Evolutionary conservation across 2,329 filamentous ascomycete species (phyloP).

Genomic region (Diaporthe sp.): DNA sequence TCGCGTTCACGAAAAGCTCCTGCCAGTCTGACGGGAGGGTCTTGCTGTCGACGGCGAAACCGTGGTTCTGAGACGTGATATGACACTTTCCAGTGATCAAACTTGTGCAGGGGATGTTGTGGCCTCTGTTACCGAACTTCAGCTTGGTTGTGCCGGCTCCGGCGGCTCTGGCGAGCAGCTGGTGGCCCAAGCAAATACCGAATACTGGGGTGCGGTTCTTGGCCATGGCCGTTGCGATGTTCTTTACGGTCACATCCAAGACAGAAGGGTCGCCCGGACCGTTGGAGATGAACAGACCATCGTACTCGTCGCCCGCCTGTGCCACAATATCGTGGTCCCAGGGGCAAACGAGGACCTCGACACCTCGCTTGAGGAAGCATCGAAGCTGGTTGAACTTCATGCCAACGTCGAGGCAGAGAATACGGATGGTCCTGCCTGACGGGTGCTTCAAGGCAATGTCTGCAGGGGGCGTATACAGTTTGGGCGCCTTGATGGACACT

Average conservation of each 20-base stretch:
- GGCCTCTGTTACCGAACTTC: conserved; percentile 99
- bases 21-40: conserved; percentile 86
- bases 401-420: conserved; percentile 95
- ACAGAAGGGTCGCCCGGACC: conserved; percentile 95
- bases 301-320: conserved; percentile 85
- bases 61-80: conserved; percentile 99
- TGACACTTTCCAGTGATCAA: conserved; percentile 96
- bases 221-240: conserved; percentile 82
- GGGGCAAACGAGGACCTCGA: conserved; percentile 94
- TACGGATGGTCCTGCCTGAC: conserved; percentile 86
- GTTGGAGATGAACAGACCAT: conserved; percentile 98
- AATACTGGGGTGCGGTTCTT: conserved; percentile 90
- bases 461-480: conserved; percentile 84
- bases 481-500: conserved; percentile 92
- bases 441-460: conserved; percentile 84
- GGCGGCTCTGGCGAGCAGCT: conserved; percentile 89
- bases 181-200: conserved; percentile 96
- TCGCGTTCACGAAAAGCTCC: conserved; percentile 97
- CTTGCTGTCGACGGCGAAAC: conserved; percentile 89
- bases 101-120: conserved; percentile 98
- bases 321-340: conserved; percentile 94
- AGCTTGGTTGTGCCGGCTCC: conserved; percentile 92
- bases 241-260: conserved; percentile 82
- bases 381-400: conserved; percentile 98
- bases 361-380: conserved; percentile 90